Evolutionary conservation across 306 rosid genomes (phyloP), one percentile per base, ranked within the genome.

Genomic region (Trifolium repens): DNA sequence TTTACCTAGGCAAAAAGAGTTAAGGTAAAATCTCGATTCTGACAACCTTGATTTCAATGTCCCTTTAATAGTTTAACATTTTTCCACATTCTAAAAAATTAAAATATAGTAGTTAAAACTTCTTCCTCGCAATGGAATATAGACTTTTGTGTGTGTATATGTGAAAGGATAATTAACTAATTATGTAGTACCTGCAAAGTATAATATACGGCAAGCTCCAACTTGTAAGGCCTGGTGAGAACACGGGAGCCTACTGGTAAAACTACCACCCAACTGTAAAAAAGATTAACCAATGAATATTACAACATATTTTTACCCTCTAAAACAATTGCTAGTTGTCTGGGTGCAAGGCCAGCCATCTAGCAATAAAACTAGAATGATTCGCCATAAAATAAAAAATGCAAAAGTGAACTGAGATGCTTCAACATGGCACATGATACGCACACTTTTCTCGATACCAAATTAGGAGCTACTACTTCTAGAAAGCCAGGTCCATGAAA

Each of bases 121-220:
- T 62, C 43, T 59, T 81, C 55, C 40, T 68, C 8, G 40, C 43
- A 15, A 47, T 24, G 6, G 67, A 73, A 77, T 42, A 54, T 55
- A 16, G 35, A 73, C 12, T 50, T 54, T 43, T 63, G 19, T 52
- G 54, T 52, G 67, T 60, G 5, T 17, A 60, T 69, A 43, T 46
- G 27, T 22, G 54, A 30, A 55, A 75, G 76, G 76, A 68, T 71
- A 44, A 69, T 35, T 30, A 17, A 32, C 37, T 15, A 71, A 64
- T 13, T 37, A 22, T 32, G 16, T 34, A 60, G 69, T 90, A 92
- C 99, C 99, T 96, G 99, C 78, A 90, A 16, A 79, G 79, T 79
- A 70, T 88, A 57, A 85, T 96, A 96, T 13, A 90, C 76, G 16
- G 92, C 99, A 84, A 96, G 98, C 91, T 96, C 98, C 93, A 96